phyloP scores from a whole-genome alignment of 2,329 filamentous ascomycete species.

The Microdochium trichocladiopsis region DNA sequence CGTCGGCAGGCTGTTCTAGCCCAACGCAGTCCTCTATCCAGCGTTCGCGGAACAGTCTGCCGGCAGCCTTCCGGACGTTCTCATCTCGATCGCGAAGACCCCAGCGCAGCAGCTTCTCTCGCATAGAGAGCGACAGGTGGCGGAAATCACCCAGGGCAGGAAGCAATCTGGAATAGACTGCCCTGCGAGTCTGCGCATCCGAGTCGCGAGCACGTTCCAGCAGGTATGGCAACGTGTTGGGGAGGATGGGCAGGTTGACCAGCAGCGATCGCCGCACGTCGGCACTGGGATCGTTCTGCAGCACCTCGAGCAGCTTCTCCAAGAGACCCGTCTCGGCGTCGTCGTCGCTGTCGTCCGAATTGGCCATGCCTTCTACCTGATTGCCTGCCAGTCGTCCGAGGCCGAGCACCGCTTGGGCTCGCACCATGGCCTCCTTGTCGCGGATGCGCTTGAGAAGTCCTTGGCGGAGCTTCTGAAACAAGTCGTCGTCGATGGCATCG shows the following conservation, averaged over 20 bases:
- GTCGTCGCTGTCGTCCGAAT: slow-evolving; percentile 65
- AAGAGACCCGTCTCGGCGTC: slow-evolving; percentile 64
- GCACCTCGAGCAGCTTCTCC: slow-evolving; percentile 75
- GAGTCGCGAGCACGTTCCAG: slow-evolving; percentile 87
- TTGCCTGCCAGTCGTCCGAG: slow-evolving; percentile 80
- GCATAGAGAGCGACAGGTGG: slow-evolving; percentile 85
- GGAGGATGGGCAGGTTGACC: slow-evolving; percentile 81
- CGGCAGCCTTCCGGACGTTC: slow-evolving; percentile 85
- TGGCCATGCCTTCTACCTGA: slow-evolving; percentile 61
- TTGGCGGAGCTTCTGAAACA: slow-evolving; percentile 76
- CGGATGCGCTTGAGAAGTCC: slow-evolving; percentile 78
- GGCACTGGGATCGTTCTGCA: slow-evolving; percentile 90
- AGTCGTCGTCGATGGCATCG: slow-evolving; percentile 83
- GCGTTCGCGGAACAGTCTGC: slow-evolving; percentile 83
- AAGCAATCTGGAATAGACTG: slow-evolving; percentile 79
- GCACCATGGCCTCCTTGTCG: slow-evolving; percentile 89
- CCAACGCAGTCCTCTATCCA: slow-evolving; percentile 96
- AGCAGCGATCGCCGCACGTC: slow-evolving; percentile 86
- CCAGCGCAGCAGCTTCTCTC: slow-evolving; percentile 93
- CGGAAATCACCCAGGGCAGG: slow-evolving; percentile 91
- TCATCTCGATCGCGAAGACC: slow-evolving; percentile 91
- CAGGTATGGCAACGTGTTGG: slow-evolving; percentile 75
- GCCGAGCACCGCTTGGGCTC: slow-evolving; percentile 85
- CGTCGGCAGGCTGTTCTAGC: slow-evolving; percentile 49
- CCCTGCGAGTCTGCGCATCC: slow-evolving; percentile 75